Evolutionary conservation across 768 basidiomycete genomes (phyloP).

Genomic region (Panellus pusillus): DNA sequence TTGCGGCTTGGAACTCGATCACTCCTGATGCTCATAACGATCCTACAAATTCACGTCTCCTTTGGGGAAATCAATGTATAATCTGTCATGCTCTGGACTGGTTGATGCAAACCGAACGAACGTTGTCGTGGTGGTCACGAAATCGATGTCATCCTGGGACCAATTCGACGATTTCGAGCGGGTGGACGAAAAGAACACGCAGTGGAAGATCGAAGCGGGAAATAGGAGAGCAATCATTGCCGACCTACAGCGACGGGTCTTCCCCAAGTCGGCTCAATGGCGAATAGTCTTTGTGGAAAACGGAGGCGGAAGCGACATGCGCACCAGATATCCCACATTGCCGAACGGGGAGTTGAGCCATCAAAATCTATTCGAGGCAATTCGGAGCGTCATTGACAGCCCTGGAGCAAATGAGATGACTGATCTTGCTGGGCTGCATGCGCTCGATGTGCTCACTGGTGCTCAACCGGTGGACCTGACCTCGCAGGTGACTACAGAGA

Average conservation of each 20-base stretch:
- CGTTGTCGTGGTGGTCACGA: conserved; percentile 1
- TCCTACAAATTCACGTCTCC: not conserved
- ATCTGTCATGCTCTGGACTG: not conserved
- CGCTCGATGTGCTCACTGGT: not conserved
- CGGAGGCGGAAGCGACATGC: not conserved
- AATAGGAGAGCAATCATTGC: not conserved
- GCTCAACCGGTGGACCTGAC: not conserved
- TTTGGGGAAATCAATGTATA: not conserved
- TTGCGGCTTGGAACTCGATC: not conserved
- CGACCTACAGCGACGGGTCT: not conserved
- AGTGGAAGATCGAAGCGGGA: not conserved
- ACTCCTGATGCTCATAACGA: not conserved
- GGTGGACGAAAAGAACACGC: not conserved
- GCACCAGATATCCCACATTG: not conserved
- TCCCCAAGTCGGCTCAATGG: not conserved
- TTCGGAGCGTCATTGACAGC: not conserved
- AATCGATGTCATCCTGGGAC: not conserved
- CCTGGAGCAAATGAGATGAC: not conserved
- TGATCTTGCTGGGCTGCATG: conserved; percentile 1
- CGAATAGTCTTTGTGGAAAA: not conserved
- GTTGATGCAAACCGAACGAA: not conserved
- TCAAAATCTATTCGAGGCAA: not conserved
- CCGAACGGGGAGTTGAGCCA: not conserved
- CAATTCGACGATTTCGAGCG: not conserved
- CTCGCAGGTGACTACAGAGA: not conserved